Base-by-base conservation (phyloP, 805 yeast species). In the Lipomyces starkeyi region DNA sequence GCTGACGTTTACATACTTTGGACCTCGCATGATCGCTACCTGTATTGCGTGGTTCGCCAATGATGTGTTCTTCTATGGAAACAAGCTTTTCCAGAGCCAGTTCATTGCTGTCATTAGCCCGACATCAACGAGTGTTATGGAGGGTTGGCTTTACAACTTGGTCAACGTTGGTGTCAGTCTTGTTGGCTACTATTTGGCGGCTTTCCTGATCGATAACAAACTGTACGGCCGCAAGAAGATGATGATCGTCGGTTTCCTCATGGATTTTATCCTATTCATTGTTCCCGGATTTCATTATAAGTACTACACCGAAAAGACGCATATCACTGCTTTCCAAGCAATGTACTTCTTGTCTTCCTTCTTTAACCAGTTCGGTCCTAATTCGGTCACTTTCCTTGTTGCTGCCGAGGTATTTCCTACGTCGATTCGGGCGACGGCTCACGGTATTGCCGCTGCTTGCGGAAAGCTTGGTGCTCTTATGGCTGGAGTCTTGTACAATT, bases 321-420 rank as follows among this genome's bases (percentile, higher is more conserved):
- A 77, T 69, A 66, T 77, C 62, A 73, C 72, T 57, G 77, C 68
- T 37, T 76, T 69, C 83, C 86, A 86, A 77, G 87, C 85, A 63
- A 80, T 87, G 76, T 87, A 87, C 81, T 85, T 86, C 76, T 78
- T 87, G 74, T 80, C 84, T 32, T 88, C 87, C 74, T 87, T 87
- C 81, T 87, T 87, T 85, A 84, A 86, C 2, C 87, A 87, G 80
- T 86, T 86, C 70, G 90, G 90, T 67, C 89, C 90, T 63, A 87
- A 87, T n/a, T 81, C 85, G 74, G 87, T 88, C 64, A 87, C 90
- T 52, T 87, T 86, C 78, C 80, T 87, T 75, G 80, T 85, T 70
- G 89, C 90, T 34, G 90, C 88, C 74, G 90, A 87, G 80, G 80
- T 83, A 67, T 87, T 82, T 87, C 90, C 90, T 67, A 86, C 90